Evolutionary conservation across 441 rosid species (phyloP), one percentile per base, ranked within the genome.

Genomic region (Mallotus repandus): DNA sequence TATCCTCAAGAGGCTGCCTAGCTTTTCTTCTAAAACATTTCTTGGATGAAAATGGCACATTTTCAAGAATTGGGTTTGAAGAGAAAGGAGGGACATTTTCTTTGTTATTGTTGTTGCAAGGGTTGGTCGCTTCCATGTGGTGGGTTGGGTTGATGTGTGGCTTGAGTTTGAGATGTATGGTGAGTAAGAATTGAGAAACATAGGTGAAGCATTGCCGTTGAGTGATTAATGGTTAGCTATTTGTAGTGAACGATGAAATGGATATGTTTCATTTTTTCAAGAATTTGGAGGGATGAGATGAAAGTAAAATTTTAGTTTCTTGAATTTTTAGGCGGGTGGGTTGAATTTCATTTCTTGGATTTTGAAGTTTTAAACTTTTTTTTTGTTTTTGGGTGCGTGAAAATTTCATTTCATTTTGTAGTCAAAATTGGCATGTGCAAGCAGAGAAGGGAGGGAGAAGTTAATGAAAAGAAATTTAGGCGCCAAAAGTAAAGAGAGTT

Each of bases 1-100:
- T 68, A 29, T 81, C 84, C 1, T 60, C 79, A n/a, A 81, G 81
- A n/a, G 84, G 79, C 65, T 4, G 21, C 56, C 81, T 63, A 13
- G 32, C 29, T 53, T 49, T 38, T 50, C 79, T 75, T n/a, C 45
- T 75, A 3, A 68, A 74, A 7, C 16, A n/a, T 71, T 65, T 77
- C 72, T 45, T 77, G 15, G 29, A 45, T 46, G 67, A 25, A 4
- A 15, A 13, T 2, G 73, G 21, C 55, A 13, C 29, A 1, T 43
- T 35, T 55, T 9, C 63, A 32, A 57, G 38, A 67, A 63, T 11
- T 55, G 80, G 74, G 71, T 60, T 74, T 57, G 70, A 18, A 60
- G 80, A 35, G 61, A 19, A 2, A n/a, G 74, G 75, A 38, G 75
- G 72, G n/a, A 60, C 49, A 19, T 78, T 81, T 45, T 81, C 79